Base-by-base conservation (phyloP, 495 filamentous ascomycete genomes). In the Alectoria sarmentosa region DNA sequence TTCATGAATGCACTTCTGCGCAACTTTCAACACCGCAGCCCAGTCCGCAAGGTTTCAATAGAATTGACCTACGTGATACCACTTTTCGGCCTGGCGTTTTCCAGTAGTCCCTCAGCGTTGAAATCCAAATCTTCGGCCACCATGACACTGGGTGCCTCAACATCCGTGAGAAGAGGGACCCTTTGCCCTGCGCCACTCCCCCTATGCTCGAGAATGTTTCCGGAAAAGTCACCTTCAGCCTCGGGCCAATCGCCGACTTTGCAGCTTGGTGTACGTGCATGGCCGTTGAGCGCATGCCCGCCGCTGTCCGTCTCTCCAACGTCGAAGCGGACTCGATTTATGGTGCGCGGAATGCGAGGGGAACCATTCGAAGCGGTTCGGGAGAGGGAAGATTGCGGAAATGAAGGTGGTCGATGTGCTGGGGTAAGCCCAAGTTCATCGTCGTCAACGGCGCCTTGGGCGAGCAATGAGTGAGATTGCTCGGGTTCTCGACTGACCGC, bases 271-370 rank as follows among this genome's bases (percentile, higher is more conserved):
- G 66, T 34, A n/a, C 38, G 48, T 15, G 44, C 54, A 39, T 72
- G 69, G 21, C 67, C 66, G 60, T 78, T 76, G 58, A 71, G 77
- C 60, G 69, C 65, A 62, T 73, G 75, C 32, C 72, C 73, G 64
- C 73, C 71, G 74, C 61, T 76, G 63, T 73, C 69, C 60, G 70
- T 71, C 30, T 78, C 75, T 7, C 82, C 77, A n/a, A 96, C 78
- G 58, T 96, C 87, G 76, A 98, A 98, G 62, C 90, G 87, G 41
- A 98, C 94, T 42, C 92, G 83, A 72, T 92, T 90, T 14, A 86
- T 83, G 1, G 91, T 97, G 55, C 92, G 82, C 30, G 92, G 90
- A 15, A 85, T 84, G 37, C 84, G 79, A 46, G 80, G 83, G 34
- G 76, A 73, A 66, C 80, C 78, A 59, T 79, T 75, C 4, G 70